Base-by-base conservation (phyloP, 352 stramenopile genomes). In the Aphanomyces astaci region DNA sequence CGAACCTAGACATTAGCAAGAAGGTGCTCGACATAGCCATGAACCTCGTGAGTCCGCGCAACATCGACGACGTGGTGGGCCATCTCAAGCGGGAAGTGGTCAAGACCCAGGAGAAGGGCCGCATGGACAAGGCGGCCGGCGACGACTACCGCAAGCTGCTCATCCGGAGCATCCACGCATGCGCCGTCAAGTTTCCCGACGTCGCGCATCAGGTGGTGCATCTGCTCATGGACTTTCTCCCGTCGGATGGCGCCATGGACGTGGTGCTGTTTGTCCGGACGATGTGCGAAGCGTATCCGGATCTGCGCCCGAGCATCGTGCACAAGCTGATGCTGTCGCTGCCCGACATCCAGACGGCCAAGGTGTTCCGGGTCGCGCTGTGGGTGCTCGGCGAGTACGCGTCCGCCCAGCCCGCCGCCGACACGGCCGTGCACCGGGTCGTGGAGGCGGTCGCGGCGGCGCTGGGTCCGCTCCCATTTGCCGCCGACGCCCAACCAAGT, bases 211-310 rank as follows among this genome's bases (percentile, higher is more conserved):
- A 92, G 70, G 97, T 99, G 24, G 96, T 99, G 33, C 93, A 98
- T 63, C 78, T 98, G 56, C 82, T 99, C n/a, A 98, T 99, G 91
- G 97, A 99, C 73, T 99, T 99, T 73, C 75, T 99, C 22, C 94
- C 88, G 75, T 94, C 82, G 54, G 96, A 99, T 73, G 96, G 95
- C 24, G 97, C 94, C 9, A 97, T 99, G 82, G 95, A 99, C 75
- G 97, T 99, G 24, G 89, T 99, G 36, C 82, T 98, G 31, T 99
- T 99, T 78, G 96, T 99, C 43, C 93, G 97, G 64, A 94, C 96
- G 36, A 99, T 99, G 86, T 94, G 98, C 28, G 91, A 99, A 75
- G 94, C 95, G 67, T 98, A 99, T 72, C 92, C 94, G 32, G 78
- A 93, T 24, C 78, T 99, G 66, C 92, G 95, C 31, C 75, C 87